Base-by-base conservation (phyloP, 176 grass and related monocot genomes). In the Oryza meridionalis region DNA sequence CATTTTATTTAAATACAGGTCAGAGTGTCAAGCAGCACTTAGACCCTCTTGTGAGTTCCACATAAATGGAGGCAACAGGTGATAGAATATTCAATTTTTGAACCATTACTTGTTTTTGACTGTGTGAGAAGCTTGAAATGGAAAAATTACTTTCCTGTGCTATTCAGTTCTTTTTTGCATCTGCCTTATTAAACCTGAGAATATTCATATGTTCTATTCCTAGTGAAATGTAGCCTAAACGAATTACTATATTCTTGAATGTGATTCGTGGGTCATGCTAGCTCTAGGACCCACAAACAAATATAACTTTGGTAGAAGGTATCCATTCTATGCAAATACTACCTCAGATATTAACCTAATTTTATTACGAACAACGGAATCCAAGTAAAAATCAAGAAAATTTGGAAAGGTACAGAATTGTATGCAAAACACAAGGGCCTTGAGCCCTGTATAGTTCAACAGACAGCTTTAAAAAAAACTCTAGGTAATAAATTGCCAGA, bases 401-500 rank as follows among this genome's bases (percentile, higher is more conserved):
- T 62, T 6, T 47, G 37, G 33, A 35, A 38, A 0, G 11, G 72
- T 70, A 62, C 38, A 14, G 3, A 67, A 69, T 42, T 15, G 11
- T 49, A 32, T 17, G 46, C 49, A 75, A 21, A 0, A 81, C n/a
- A 85, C 4, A 8, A 75, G 40, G 59, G 11, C 42, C 33, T 71
- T 51, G 16, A 61, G 38, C 77, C 50, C 12, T 79, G 74, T 79
- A 43, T 10, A 40, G 72, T 67, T 90, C 67, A 21, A 78, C 43
- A 11, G 0, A 63, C 63, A 9, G 11, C n/a, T 75, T 15, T 75
- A 79, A 51, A 82, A 82, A 55, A 59, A 76, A 86, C 7, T 80
- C 6, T 26, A 84, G 65, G 64, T 75, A 87, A 69, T 31, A 79
- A 22, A 84, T 91, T 90, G 84, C 89, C 81, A 58, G 65, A 83